Evolutionary conservation across 371 early-diverging fungal genomes (phyloP).

Genomic region (Mucor saturninus): DNA sequence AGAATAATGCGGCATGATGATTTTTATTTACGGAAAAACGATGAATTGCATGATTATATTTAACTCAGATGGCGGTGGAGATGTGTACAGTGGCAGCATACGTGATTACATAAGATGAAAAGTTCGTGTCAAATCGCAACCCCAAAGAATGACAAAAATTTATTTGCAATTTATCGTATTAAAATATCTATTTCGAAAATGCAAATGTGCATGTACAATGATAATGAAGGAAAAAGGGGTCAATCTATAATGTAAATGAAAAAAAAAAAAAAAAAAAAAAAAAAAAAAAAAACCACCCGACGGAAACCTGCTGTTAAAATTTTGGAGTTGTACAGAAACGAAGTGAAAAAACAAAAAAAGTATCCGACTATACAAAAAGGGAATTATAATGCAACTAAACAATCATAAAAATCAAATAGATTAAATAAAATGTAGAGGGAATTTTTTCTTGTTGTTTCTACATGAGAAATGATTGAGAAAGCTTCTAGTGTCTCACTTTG

Average conservation of each 20-base stretch:
- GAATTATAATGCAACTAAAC: too few relatives aligned
- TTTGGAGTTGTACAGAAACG: not conserved
- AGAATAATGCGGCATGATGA: constrained; percentile 2
- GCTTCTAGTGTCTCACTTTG: too few relatives aligned
- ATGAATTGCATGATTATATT: constrained; percentile 3
- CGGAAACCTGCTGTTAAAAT: constrained; percentile 1
- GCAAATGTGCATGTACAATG: too few relatives aligned
- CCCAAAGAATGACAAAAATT: too few relatives aligned
- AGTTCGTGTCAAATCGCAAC: too few relatives aligned
- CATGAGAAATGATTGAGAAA: too few relatives aligned
- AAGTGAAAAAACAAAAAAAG: not conserved
- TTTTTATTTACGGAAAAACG: not conserved
- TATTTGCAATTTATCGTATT: too few relatives aligned
- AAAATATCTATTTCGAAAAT: too few relatives aligned
- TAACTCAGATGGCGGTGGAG: not conserved
- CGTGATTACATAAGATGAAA: too few relatives aligned
- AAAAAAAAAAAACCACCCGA: not conserved
- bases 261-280: not conserved
- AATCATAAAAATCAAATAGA: too few relatives aligned
- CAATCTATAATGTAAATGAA: constrained; percentile 2
- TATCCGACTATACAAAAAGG: not conserved
- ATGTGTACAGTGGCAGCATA: not conserved
- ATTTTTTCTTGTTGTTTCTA: not conserved
- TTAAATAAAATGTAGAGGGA: not conserved
- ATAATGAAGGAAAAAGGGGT: not conserved